Conservation (phyloP, 257 asterid genomes). For the Apocynum venetum region DNA sequence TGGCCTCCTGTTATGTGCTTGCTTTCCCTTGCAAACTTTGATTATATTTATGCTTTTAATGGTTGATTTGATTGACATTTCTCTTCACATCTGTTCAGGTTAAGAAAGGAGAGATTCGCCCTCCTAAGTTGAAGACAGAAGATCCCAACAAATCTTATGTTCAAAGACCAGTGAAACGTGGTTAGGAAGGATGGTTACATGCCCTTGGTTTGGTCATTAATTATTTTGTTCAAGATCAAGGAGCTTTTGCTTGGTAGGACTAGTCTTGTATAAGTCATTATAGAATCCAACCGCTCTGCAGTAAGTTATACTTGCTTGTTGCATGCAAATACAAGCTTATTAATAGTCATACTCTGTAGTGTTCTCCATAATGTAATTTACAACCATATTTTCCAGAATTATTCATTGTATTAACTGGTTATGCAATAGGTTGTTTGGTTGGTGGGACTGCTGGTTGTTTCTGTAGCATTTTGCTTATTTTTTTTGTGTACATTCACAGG, state of each 20-base stretch:
- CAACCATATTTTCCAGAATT: neutral
- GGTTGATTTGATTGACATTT: neutral
- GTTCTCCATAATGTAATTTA: neutral
- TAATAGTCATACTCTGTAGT: neutral
- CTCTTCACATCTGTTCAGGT: slow-evolving; percentile 37
- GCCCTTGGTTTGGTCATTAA: neutral
- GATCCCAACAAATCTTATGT: slow-evolving; percentile 98
- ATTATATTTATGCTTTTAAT: neutral
- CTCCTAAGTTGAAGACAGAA: slow-evolving; percentile 98
- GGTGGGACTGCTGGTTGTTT: neutral
- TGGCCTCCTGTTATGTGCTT: neutral
- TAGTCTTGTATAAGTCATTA: slow-evolving; percentile 1
- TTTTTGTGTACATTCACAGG: neutral
- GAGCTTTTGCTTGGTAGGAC: slow-evolving; percentile 3
- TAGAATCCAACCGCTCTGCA: neutral
- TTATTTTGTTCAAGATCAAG: neutral
- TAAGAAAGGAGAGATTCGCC: slow-evolving; percentile 93
- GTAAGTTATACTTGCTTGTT: neutral
- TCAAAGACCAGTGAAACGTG: slow-evolving; percentile 89
- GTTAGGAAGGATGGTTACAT: slow-evolving; percentile 12
- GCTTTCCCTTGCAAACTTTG: neutral
- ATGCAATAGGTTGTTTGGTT: neutral
- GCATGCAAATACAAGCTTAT: neutral
- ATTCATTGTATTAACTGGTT: neutral
- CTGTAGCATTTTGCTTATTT: neutral